A percentile compares a stretch with the other conserved stretches of the same genome.
phyloP scores from a whole-genome alignment of 306 rosid genomes.

The Gastrolobium villosum region DNA sequence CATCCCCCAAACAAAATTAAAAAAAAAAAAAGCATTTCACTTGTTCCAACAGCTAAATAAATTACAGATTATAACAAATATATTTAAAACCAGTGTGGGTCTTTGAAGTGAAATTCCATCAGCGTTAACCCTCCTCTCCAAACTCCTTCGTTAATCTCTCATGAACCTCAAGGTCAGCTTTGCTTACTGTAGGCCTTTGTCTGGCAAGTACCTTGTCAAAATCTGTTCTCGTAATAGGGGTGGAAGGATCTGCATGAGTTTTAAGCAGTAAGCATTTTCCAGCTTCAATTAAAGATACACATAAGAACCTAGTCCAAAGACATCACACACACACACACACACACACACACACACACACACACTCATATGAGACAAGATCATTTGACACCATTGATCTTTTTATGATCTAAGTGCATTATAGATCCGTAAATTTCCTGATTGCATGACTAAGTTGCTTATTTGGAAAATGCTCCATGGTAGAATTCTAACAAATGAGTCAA shows the following conservation, averaged over 20 bases:
- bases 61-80: constrained; percentile 56
- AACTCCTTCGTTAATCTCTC: constrained; percentile 97
- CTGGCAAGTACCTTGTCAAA: constrained; percentile 96
- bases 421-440: no score
- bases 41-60: constrained; percentile 55
- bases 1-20: constrained; percentile 52
- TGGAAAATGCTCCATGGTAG: no score
- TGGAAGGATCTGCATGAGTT: constrained; percentile 89
- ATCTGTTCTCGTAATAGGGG: constrained; percentile 91
- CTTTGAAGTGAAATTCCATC: constrained; percentile 51
- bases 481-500: no score
- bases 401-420: no score
- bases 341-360: no score
- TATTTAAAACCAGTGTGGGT: constrained; percentile 49
- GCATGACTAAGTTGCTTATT: no score
- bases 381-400: no score
- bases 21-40: constrained; percentile 48
- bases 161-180: constrained; percentile 85
- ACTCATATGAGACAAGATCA: no score
- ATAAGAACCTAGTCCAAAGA: constrained; percentile 9
- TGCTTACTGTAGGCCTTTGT: constrained; percentile 99
- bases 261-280: constrained; percentile 40
- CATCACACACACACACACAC: no score
- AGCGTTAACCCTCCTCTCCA: constrained; percentile 95
- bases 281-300: constrained; percentile 9